Conservation (phyloP, 1,284 basidiomycete genomes). For the Coniferiporia weirii region DNA sequence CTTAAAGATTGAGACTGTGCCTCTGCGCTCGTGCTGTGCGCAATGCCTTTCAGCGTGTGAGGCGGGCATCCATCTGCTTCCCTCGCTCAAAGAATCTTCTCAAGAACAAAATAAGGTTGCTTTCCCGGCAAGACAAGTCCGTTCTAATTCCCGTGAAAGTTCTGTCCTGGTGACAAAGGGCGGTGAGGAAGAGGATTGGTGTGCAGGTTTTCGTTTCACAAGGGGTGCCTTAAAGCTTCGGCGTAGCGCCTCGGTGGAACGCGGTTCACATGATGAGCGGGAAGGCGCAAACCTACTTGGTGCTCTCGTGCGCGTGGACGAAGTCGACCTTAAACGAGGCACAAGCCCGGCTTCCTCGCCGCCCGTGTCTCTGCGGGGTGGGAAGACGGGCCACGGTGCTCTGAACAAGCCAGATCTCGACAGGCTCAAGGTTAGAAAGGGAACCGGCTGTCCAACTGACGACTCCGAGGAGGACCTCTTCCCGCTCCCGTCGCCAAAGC, state of each 20-base stretch:
- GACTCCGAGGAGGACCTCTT: constrained; percentile 21
- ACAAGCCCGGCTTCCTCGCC: not conserved
- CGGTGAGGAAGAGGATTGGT: constrained; percentile 13
- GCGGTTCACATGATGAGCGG: not conserved
- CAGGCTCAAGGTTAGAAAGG: not conserved
- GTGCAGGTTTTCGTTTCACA: constrained; percentile 15
- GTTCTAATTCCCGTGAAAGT: not conserved
- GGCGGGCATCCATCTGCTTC: not conserved
- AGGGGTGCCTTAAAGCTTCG: constrained; percentile 16
- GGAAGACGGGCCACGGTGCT: not conserved
- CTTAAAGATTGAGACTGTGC: constrained; percentile 11
- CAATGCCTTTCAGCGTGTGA: constrained; percentile 12
- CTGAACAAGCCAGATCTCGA: not conserved
- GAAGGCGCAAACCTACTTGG: constrained; percentile 4
- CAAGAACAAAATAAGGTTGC: not conserved
- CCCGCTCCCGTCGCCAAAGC: constrained; percentile 21
- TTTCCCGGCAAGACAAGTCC: not conserved
- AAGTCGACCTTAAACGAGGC: constrained; percentile 12
- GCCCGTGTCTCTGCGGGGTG: not conserved
- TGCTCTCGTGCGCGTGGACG: constrained; percentile 15
- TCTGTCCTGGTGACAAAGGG: not conserved
- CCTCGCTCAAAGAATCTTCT: constrained; percentile 12
- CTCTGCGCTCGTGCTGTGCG: constrained; percentile 14
- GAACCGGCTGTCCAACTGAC: constrained; percentile 1
- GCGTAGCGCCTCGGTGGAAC: constrained; percentile 11